These are phyloP conservation scores for Solanum corneliomulleri DNA, from an alignment of 257 asterid genomes.

Conservation along the genomic window DNA sequence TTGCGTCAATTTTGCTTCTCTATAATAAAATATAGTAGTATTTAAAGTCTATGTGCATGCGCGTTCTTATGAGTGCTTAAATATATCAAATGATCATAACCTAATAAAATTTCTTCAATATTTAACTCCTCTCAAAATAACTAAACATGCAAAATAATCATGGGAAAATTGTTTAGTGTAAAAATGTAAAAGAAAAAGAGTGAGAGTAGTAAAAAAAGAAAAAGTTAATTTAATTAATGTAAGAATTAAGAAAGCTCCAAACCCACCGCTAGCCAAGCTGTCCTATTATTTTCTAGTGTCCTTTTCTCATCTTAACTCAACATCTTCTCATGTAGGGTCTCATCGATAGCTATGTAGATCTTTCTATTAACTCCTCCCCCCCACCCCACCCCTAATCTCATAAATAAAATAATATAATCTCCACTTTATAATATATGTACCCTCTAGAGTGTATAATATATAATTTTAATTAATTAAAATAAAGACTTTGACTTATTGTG, in stretches of 20 bases:
- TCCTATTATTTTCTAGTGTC: slow-evolving; percentile 44
- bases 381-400: not conserved
- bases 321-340: slow-evolving; percentile 50
- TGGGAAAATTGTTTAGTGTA: not conserved
- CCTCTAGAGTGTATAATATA: not conserved
- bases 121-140: not conserved
- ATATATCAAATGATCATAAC: not conserved
- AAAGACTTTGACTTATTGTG: not conserved
- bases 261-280: slow-evolving; percentile 80
- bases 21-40: not conserved
- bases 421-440: not conserved
- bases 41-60: not conserved
- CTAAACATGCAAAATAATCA: not conserved
- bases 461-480: not conserved
- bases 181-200: not conserved
- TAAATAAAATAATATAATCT: not conserved
- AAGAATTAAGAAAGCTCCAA: slow-evolving; percentile 51
- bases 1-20: not conserved
- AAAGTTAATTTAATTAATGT: slow-evolving; percentile 14
- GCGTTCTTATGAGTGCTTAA: not conserved
- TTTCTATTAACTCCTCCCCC: slow-evolving; percentile 22
- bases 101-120: not conserved
- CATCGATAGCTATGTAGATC: slow-evolving; percentile 38
- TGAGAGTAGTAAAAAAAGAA: not conserved
- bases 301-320: slow-evolving; percentile 46